These are phyloP conservation scores for Solanum sitiens DNA, from an alignment of 257 asterid species.

Conservation along the genomic window DNA sequence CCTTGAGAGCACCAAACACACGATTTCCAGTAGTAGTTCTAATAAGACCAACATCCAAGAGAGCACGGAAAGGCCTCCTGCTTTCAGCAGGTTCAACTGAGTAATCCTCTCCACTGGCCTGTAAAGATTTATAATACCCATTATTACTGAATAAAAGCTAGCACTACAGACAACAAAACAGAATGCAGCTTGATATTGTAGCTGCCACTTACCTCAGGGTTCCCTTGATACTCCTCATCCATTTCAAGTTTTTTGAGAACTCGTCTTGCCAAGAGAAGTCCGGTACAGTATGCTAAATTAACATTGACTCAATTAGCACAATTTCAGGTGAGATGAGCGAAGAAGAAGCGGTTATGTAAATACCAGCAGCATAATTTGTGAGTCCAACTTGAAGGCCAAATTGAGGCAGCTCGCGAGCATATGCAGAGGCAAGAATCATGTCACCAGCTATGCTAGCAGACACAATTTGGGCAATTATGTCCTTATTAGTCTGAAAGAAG, in stretches of 20 bases:
- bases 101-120: slow-evolving; percentile 95
- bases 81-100: slow-evolving; percentile 78
- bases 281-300: slow-evolving; percentile 74
- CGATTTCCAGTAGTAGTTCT: slow-evolving; percentile 85
- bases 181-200: not conserved
- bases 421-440: slow-evolving; percentile 65
- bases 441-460: slow-evolving; percentile 85
- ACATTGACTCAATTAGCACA: not conserved
- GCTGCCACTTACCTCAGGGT: slow-evolving; percentile 47
- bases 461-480: slow-evolving; percentile 57
- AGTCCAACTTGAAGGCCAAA: slow-evolving; percentile 82
- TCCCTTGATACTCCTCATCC: slow-evolving; percentile 76
- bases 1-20: slow-evolving; percentile 90
- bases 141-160: not conserved
- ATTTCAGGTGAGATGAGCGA: not conserved
- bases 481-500: slow-evolving; percentile 52
- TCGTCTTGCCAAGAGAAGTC: slow-evolving; percentile 77
- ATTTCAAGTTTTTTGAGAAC: slow-evolving; percentile 66
- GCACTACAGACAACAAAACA: not conserved
- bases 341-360: not conserved
- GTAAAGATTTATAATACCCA: not conserved
- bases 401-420: slow-evolving; percentile 65
- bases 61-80: slow-evolving; percentile 97
- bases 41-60: slow-evolving; percentile 85
- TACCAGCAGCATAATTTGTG: slow-evolving; percentile 83